Base-by-base conservation (phyloP, 2,329 filamentous ascomycete species). In the Beauveria medogensis region DNA sequence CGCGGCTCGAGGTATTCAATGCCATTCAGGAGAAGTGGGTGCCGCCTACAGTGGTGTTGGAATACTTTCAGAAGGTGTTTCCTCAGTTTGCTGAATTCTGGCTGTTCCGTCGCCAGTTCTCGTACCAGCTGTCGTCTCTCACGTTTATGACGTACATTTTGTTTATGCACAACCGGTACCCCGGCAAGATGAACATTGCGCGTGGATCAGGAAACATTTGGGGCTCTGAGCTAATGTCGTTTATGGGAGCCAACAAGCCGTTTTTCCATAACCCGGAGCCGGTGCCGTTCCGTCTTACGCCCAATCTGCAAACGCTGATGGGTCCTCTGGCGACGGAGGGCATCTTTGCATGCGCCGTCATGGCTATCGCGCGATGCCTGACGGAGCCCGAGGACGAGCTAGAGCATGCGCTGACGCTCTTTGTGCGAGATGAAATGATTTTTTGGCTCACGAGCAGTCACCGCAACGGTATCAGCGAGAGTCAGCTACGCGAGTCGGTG, bases 71-170 rank as follows among this genome's bases (percentile, higher is more conserved):
- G 71, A 80, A 83, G 66, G 90, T 87, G 5, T 97, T 94, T 76
- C 89, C 92, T 34, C 88, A 90, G 64, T 99, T 91, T 74, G 85
- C 90, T 51, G 92, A 97, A 69, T 97, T 97, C 80, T 99, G 93
- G 92, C 84, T 99, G 62, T 99, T 99, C 90, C 90, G 94, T 62
- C 88, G 92, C 62, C 92, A 96, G 66, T 96, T 99, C 77, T 90
- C 91, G 24, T 97, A 97, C 78, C 94, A 99, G 75, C 87, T 96
- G 64, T 93, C 94, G 22, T 86, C 92, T 2, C 82, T 97, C 65
- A 96, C 94, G 1, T 99, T 99, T 77, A 96, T 99, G 89, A 97
- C 94, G 4, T 99, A 97, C 72, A 89, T 97, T 62, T 88, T 99
- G 78, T 93, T 93, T 77, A 97, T 99, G 86, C 91, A 93, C 72